Evolutionary conservation across 1,139 yeast genomes (phyloP).

Genomic region (Hyphopichia wangnamkhiaoensis): DNA sequence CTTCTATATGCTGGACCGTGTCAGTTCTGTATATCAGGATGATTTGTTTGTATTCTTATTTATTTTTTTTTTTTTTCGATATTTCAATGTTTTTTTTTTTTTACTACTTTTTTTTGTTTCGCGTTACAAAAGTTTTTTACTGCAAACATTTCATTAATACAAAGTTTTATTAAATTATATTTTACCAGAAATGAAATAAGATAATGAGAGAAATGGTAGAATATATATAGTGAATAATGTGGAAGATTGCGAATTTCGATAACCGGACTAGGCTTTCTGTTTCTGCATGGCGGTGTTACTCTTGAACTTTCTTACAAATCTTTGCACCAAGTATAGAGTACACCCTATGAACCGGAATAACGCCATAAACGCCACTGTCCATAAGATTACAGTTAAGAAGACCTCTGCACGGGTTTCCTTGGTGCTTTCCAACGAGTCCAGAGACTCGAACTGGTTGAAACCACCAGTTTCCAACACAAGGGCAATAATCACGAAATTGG

Average conservation of each 20-base stretch:
- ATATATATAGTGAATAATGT: neutral
- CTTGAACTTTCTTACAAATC: constrained; percentile 28
- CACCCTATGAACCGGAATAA: constrained; percentile 73
- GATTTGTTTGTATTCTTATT: neutral
- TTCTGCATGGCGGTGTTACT: constrained; percentile 7
- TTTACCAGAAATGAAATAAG: too few species aligned
- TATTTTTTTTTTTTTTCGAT: neutral
- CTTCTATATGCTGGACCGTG: too few species aligned
- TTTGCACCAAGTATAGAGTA: constrained; percentile 51
- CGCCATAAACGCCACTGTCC: constrained; percentile 84
- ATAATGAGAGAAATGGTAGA: too few species aligned
- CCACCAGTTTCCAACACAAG: constrained; percentile 74
- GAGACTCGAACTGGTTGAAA: constrained; percentile 35
- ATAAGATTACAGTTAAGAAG: constrained; percentile 70
- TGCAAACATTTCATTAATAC: too few species aligned
- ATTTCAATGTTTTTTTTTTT: too few species aligned
- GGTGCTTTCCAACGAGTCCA: constrained; percentile 13
- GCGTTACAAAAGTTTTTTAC: too few species aligned
- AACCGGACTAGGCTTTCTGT: neutral
- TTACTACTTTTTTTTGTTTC: too few species aligned
- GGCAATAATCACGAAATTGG: constrained; percentile 72
- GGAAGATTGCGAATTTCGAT: too few species aligned
- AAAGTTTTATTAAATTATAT: too few species aligned
- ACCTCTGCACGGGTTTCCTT: constrained; percentile 35
- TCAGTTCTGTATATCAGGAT: too few species aligned